Evolutionary conservation across 345 rosid species (phyloP).

Genomic region (Gossypium raimondii): DNA sequence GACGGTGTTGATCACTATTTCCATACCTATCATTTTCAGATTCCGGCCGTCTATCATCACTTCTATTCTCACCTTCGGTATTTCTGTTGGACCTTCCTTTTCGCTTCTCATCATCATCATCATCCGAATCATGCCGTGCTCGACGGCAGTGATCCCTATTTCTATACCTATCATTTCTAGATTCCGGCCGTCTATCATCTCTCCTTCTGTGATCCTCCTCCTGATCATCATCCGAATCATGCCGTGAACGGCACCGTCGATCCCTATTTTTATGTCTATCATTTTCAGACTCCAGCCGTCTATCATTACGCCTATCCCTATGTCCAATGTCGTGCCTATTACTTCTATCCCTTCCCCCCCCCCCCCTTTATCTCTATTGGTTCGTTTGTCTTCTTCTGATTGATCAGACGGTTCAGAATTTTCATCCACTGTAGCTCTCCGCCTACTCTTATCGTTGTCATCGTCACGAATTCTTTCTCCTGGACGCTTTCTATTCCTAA

Average conservation of each 20-base stretch:
- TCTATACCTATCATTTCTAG: conserved; percentile 12
- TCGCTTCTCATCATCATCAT: neutral
- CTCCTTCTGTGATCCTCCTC: conserved; percentile 11
- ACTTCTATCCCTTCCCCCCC: neutral
- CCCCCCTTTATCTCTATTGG: too few species aligned
- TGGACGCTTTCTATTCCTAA: neutral
- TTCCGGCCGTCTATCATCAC: conserved; percentile 17
- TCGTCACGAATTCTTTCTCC: neutral
- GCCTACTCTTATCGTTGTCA: neutral
- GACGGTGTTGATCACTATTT: too few species aligned
- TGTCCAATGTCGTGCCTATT: neutral
- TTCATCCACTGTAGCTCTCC: neutral
- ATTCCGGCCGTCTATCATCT: conserved; percentile 24
- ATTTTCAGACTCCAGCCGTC: neutral
- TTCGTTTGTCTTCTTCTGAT: neutral
- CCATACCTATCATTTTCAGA: too few species aligned
- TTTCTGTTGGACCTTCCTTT: neutral
- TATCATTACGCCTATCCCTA: neutral
- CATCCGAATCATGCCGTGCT: neutral
- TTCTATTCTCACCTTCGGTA: conserved; percentile 7
- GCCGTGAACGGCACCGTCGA: neutral
- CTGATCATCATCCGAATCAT: neutral
- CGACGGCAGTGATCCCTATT: neutral
- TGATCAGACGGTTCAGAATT: neutral
- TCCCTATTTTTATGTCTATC: neutral